These are phyloP conservation scores for Fraxinus pennsylvanica DNA, from an alignment of 257 asterid species.

Conservation along the genomic window DNA sequence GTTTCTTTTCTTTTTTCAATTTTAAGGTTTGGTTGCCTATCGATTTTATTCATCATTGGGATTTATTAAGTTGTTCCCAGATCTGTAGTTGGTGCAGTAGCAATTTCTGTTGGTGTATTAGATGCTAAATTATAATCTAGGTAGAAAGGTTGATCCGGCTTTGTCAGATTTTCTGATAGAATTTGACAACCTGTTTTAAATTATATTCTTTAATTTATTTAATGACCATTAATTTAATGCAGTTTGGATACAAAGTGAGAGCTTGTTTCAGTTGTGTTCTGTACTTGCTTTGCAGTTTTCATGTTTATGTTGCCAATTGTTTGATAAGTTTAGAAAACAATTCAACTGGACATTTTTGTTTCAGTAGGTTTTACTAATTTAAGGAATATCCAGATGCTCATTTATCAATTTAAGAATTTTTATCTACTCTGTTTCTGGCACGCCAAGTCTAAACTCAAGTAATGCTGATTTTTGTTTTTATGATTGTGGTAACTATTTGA, in stretches of 20 bases:
- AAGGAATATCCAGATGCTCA: neutral
- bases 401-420: constrained; percentile 1
- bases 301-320: neutral
- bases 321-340: constrained; percentile 3
- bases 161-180: neutral
- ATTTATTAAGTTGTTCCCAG: constrained; percentile 34
- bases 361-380: constrained; percentile 1
- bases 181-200: neutral
- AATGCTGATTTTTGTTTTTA: neutral
- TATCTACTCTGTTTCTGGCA: neutral
- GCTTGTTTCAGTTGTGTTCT: neutral
- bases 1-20: constrained; percentile 4
- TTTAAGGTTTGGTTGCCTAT: neutral
- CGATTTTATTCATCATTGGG: constrained; percentile 19
- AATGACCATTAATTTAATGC: neutral
- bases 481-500: neutral
- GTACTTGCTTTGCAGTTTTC: neutral
- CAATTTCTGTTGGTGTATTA: constrained; percentile 13
- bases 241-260: neutral
- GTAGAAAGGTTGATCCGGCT: neutral
- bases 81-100: constrained; percentile 40
- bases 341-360: neutral
- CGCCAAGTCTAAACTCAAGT: neutral
- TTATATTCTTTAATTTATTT: constrained; percentile 7
- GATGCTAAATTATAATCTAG: constrained; percentile 1